Evolutionary conservation across 2,329 filamentous ascomycete species (phyloP), one percentile per base, ranked within the genome.

Genomic region (Curvularia lunata): DNA sequence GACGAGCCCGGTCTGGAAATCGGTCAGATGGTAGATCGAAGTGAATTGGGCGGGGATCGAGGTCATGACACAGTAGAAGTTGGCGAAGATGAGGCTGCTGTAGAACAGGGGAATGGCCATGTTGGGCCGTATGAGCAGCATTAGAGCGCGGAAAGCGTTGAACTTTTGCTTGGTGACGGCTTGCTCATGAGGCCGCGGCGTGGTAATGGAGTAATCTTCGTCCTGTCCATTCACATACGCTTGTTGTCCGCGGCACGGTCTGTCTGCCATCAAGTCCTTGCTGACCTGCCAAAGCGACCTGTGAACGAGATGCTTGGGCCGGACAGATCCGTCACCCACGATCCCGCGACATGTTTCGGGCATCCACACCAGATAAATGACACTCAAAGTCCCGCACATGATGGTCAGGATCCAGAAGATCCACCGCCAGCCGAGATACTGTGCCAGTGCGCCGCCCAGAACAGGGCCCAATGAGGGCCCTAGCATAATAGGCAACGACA

Each of bases 341-440:
- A 48, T 34, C 0, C 37, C 45, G 25, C 51, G 51, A 13, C 51
- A 43, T 16, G 51, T 48, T 19, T 54, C 51, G 5, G 43, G 51
- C n/a, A 54, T 23, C 13, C 19, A 12, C 5, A 48, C 5, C 2
- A 21, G 3, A 6, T 40, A 8, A 6, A 42, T 4, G 2, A 13
- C 13, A 19, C 37, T 13, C 12, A 54, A 48, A 0, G 43, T 13
- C n/a, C 41, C 23, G 16, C 51, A 34, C 21, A 48, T 21, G 21
- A 54, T 54, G 13, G 45, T 27, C 2, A 54, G 25, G 27, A 48
- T n/a, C 51, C 51, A 48, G 18, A 54, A 41, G 5, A 30, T 21
- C 51, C 51, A 54, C 28, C 43, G 19, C 13, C 43, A 48, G 2
- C 34, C 32, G 21, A 43, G 30, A 23, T 38, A 21, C 19, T 43